These are phyloP conservation scores for Fusarium luffae DNA, from an alignment of 2,329 filamentous ascomycete genomes.

Conservation along the genomic window DNA sequence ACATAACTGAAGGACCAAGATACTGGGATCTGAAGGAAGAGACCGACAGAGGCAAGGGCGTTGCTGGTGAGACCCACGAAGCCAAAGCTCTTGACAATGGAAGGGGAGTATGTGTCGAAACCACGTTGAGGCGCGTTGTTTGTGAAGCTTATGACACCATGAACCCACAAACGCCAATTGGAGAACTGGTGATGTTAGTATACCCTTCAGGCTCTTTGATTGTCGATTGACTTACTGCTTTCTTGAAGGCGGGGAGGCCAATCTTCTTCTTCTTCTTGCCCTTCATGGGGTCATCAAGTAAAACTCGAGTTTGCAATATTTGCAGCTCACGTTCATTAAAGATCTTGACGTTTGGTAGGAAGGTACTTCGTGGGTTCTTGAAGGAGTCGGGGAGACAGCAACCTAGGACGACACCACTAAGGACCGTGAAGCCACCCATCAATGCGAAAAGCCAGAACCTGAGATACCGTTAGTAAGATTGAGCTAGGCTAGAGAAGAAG, in stretches of 20 bases:
- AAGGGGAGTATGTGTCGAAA: conserved; percentile 64
- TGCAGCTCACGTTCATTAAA: conserved; percentile 56
- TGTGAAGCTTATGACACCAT: too few relatives aligned
- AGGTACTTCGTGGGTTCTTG: conserved; percentile 55
- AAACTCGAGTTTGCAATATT: conserved; percentile 56
- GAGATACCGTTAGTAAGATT: background rate
- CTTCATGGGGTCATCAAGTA: conserved; percentile 58
- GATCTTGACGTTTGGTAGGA: conserved; percentile 49
- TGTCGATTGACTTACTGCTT: conserved; percentile 47
- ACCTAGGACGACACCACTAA: conserved; percentile 55
- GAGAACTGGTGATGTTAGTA: conserved; percentile 50
- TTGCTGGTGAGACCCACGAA: conserved; percentile 62
- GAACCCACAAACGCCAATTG: conserved; percentile 50
- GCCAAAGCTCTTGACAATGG: conserved; percentile 64
- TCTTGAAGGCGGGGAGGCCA: conserved; percentile 57
- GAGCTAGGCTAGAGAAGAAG: background rate
- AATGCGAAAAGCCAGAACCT: conserved; percentile 67
- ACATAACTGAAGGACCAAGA: conserved; percentile 64
- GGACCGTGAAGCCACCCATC: conserved; percentile 64
- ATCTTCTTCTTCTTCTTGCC: conserved; percentile 61
- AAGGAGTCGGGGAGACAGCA: conserved; percentile 59
- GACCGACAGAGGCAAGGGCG: conserved; percentile 65
- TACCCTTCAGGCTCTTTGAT: accelerated
- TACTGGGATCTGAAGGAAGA: conserved; percentile 63
- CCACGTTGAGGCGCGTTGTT: conserved; percentile 60